These are phyloP conservation scores for Ustilago crameri DNA, from an alignment of 1,284 basidiomycete genomes.

Conservation along the genomic window DNA sequence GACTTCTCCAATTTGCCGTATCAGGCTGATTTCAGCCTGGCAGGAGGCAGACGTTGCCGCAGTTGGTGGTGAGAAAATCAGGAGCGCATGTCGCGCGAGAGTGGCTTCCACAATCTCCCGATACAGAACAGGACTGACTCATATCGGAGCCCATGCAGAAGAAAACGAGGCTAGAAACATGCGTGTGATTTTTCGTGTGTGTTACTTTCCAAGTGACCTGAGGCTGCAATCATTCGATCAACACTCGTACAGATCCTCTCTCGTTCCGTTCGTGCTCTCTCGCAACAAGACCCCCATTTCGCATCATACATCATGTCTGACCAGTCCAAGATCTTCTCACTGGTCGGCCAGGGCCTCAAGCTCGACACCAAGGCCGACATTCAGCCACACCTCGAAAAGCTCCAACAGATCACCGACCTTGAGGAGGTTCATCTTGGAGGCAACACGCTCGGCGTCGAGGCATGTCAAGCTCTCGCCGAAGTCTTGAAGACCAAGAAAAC, in stretches of 20 bases:
- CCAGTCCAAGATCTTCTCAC: constrained; percentile 45
- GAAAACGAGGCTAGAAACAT: constrained; percentile 5
- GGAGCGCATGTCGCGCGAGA: constrained; percentile 28
- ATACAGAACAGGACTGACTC: background rate
- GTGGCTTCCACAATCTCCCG: constrained; percentile 2
- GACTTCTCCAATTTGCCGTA: too few species aligned
- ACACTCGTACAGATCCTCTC: background rate
- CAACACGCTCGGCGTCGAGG: constrained; percentile 95
- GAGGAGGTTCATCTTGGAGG: constrained; percentile 90
- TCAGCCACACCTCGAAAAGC: constrained; percentile 73
- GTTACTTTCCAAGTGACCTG: constrained; percentile 16
- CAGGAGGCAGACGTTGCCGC: constrained; percentile 27
- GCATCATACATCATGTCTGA: constrained; percentile 23
- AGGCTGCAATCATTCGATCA: background rate
- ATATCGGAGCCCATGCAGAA: constrained; percentile 4
- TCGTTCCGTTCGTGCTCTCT: background rate
- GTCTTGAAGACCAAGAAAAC: constrained; percentile 78
- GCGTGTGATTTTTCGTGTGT: constrained; percentile 10
- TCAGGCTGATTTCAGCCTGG: too few species aligned
- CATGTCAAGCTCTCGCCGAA: constrained; percentile 84
- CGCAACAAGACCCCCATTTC: background rate
- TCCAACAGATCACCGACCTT: constrained; percentile 77
- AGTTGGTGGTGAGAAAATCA: constrained; percentile 16
- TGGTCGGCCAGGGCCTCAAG: constrained; percentile 74
- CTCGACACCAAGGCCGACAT: constrained; percentile 84